Base-by-base conservation (phyloP, 73 alveolate species). In the Blepharisma japonicum region DNA sequence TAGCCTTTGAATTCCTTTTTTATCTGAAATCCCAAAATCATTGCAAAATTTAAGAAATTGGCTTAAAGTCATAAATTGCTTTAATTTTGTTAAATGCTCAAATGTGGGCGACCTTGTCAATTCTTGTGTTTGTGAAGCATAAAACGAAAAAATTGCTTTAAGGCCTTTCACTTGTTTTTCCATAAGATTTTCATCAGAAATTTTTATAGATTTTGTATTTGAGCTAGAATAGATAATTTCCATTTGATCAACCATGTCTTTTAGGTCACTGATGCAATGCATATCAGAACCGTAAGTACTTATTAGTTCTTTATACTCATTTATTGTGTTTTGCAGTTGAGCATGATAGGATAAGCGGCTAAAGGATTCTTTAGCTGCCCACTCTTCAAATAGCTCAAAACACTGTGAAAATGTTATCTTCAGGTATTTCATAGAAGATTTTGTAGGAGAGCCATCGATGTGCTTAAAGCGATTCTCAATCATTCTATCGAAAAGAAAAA, bases 401-500 rank as follows among this genome's bases (percentile, higher is more conserved):
- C 14, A 61, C 47, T 61, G 74, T 2, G 38, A 18, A 25, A 20
- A 61, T 20, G 74, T 61, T 39, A 61, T 4, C 14, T 48, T 14
- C 11, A 61, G 74, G 47, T 61, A 61, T 25, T 61, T 61, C 47
- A 61, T 25, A 32, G 42, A 32, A 32, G 42, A 32, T 32, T 32
- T 32, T 32, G 42, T 3, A 32, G 42, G 42, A 1, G 42, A 32
- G 42, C 42, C 42, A 0, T 32, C 3, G 42, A 32, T 32, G 42
- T 32, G 42, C 23, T 61, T 61, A 5, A 61, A 61, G 48, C 74
- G 74, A 61, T 61, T 61, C 23, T 61, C 74, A 9, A 61, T 39
- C 74, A 61, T 61, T 25, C 74, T n/a, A 25, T 61, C 74, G 5
- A 61, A 61, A 18, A 61, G 46, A 61, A 61, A 61, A n/a, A 61